These are phyloP conservation scores for Saccharum officinarum DNA, from an alignment of 176 grass and related monocot genomes.

Conservation along the genomic window DNA sequence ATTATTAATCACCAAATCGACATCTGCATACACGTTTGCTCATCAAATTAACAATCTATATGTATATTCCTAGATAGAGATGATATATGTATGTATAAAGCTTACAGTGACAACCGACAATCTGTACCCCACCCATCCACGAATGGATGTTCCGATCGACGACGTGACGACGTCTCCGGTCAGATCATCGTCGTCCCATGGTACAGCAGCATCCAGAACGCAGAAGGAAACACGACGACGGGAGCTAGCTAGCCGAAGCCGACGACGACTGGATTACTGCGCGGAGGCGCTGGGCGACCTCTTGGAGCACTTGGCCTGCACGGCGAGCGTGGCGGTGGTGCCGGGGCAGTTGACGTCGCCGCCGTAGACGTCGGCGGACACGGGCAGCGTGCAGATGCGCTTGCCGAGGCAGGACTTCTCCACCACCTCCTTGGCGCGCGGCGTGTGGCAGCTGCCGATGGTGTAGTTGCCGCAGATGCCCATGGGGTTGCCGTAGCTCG, in stretches of 20 bases:
- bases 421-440: constrained; percentile 37
- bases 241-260: background rate
- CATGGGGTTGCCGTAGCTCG: constrained; percentile 78
- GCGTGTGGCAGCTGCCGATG: constrained; percentile 63
- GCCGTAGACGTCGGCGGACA: constrained; percentile 54
- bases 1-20: constrained; percentile 27
- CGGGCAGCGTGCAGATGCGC: constrained; percentile 48
- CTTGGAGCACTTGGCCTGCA: constrained; percentile 92
- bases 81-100: background rate
- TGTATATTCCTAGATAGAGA: constrained; percentile 15
- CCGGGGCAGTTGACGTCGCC: constrained; percentile 65
- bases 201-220: background rate
- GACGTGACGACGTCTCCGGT: background rate
- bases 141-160: background rate
- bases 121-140: background rate
- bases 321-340: constrained; percentile 70
- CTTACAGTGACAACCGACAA: background rate
- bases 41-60: constrained; percentile 21
- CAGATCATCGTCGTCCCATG: background rate
- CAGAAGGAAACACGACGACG: no score
- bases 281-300: constrained; percentile 23
- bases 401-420: constrained; percentile 81
- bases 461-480: constrained; percentile 91
- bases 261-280: constrained; percentile 29
- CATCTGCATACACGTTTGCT: constrained; percentile 30